A percentile compares a stretch with the other conserved stretches of the same genome.
phyloP scores from a whole-genome alignment of 2,329 filamentous ascomycete genomes.

The Scytalidium sp. region DNA sequence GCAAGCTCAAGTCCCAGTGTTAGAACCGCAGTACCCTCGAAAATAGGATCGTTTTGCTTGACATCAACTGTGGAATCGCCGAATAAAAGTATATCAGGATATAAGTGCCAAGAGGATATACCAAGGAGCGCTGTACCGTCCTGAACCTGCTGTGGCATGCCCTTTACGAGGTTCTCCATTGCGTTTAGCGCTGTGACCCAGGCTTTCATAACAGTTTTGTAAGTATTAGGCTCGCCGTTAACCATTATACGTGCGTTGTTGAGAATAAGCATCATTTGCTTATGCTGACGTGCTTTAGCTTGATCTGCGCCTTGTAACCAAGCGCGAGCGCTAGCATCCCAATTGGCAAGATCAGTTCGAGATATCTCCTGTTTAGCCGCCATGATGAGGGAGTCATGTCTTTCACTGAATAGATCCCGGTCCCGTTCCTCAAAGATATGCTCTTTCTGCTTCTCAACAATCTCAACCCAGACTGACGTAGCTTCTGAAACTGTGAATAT shows the following conservation, averaged over 20 bases:
- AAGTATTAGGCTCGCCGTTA: conserved; percentile 11
- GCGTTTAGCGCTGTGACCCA: conserved; percentile 20
- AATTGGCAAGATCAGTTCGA: conserved; percentile 21
- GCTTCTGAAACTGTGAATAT: conserved; percentile 27
- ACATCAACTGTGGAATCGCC: conserved; percentile 4
- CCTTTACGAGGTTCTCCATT: conserved; percentile 18
- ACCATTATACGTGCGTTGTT: conserved; percentile 17
- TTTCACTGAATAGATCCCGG: not conserved
- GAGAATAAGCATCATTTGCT: conserved; percentile 21
- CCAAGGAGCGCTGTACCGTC: conserved; percentile 14
- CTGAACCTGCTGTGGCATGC: conserved; percentile 15
- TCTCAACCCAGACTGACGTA: conserved; percentile 31
- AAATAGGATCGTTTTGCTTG: conserved; percentile 15
- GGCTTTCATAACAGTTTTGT: conserved; percentile 18
- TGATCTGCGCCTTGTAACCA: conserved; percentile 29
- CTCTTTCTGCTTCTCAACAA: conserved; percentile 21
- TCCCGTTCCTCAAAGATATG: not conserved
- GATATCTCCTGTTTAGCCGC: conserved; percentile 18
- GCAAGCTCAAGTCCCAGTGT: conserved; percentile 16
- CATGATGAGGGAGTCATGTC: not conserved
- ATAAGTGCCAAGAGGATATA: conserved; percentile 23
- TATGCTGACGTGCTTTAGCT: conserved; percentile 19
- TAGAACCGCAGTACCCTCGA: conserved; percentile 9
- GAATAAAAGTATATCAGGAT: conserved; percentile 16
- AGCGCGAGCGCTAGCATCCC: conserved; percentile 30